phyloP scores from a whole-genome alignment of 202 grass and related monocot genomes.

The Zoysia matrella region DNA sequence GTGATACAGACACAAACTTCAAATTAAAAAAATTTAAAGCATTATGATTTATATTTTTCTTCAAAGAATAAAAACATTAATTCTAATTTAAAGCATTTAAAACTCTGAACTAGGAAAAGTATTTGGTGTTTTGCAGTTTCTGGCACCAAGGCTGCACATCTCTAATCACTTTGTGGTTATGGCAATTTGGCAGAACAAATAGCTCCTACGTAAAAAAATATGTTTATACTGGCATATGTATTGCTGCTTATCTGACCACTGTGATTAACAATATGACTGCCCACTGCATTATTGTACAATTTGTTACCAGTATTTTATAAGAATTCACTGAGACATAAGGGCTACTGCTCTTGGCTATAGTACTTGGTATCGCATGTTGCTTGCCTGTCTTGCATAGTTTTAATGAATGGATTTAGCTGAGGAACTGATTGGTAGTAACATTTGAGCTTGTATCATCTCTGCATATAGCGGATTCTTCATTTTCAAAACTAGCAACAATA shows the following conservation, averaged over 20 bases:
- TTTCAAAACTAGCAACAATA: constrained; percentile 19
- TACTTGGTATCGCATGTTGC: constrained; percentile 4
- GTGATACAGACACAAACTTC: background rate
- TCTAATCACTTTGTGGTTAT: background rate
- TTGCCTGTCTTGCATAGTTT: too few species aligned
- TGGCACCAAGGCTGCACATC: too few species aligned
- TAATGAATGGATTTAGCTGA: constrained; percentile 14
- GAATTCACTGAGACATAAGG: too few species aligned
- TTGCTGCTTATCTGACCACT: too few species aligned
- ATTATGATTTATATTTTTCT: background rate
- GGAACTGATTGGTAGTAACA: constrained; percentile 2
- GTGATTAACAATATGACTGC: constrained; percentile 27
- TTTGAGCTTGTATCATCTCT: constrained; percentile 34
- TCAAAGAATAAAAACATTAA: constrained; percentile 1
- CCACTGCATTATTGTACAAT: background rate
- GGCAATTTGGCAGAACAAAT: background rate
- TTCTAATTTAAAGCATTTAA: constrained; percentile 10
- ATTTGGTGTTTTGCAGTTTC: background rate
- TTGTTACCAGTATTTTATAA: constrained; percentile 16
- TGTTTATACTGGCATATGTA: too few species aligned
- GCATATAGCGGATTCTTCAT: constrained; percentile 3
- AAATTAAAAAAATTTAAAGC: constrained; percentile 16
- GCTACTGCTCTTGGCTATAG: constrained; percentile 10
- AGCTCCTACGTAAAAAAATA: too few species aligned
- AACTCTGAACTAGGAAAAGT: background rate